Percentiles rank a stretch among this genome's conserved stretches.
Conservation (phyloP, 208 protist species). For the Crithidia thermophila region DNA sequence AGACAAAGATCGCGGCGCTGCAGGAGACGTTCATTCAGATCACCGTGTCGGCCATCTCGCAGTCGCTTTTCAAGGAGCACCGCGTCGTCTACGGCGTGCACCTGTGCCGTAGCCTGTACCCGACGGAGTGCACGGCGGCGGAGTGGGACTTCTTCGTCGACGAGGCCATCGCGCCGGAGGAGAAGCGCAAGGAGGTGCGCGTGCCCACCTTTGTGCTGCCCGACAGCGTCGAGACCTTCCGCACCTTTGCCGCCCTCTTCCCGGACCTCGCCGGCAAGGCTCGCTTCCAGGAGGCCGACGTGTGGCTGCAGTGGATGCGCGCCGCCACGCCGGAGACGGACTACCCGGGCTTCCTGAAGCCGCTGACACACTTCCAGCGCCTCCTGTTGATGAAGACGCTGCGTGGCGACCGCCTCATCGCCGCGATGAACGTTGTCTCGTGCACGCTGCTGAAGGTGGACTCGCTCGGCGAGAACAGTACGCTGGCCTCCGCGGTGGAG, state of each 20-base stretch:
- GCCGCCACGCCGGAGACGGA: constrained; percentile 83
- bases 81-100: constrained; percentile 96
- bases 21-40: constrained; percentile 78
- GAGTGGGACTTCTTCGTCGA: constrained; percentile 97
- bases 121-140: constrained; percentile 50
- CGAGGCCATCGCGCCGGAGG: constrained; percentile 25
- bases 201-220: constrained; percentile 89
- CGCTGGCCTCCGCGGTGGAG: constrained; percentile 53
- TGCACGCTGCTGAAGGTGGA: constrained; percentile 81
- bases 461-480: constrained; percentile 70
- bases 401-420: constrained; percentile 95
- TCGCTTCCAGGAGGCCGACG: constrained; percentile 82
- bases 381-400: constrained; percentile 96
- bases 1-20: constrained; percentile 88
- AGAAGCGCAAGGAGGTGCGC: constrained; percentile 67
- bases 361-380: constrained; percentile 93
- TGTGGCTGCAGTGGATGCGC: constrained; percentile 94
- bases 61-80: constrained; percentile 96
- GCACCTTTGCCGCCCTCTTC: constrained; percentile 79
- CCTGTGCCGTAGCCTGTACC: constrained; percentile 85
- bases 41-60: constrained; percentile 83
- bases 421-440: constrained; percentile 89
- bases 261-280: constrained; percentile 74
- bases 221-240: constrained; percentile 82
- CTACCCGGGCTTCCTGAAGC: constrained; percentile 87